Evolutionary conservation across 208 protist genomes (phyloP).

Genomic region (Phytomonas sp.): DNA sequence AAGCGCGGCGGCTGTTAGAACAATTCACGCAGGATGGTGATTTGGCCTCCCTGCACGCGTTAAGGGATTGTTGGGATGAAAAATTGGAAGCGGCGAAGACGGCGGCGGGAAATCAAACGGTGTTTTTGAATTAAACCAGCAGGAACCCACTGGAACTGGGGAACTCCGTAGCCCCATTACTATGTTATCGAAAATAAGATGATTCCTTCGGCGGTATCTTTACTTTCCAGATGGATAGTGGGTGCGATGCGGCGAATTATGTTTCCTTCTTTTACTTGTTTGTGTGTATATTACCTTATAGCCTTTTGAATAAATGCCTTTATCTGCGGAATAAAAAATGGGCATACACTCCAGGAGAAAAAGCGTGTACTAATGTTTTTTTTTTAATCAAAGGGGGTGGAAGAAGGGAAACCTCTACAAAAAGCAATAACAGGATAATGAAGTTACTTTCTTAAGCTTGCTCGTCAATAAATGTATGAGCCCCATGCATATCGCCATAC

Average conservation of each 20-base stretch:
- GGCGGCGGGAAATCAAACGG: conserved; percentile 14
- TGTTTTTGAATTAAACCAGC: background rate
- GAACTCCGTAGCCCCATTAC: background rate
- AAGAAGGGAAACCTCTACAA: background rate
- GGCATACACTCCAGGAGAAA: too few relatives aligned
- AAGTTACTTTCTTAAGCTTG: background rate
- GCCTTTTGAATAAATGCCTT: background rate
- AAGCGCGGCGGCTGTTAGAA: conserved; percentile 27
- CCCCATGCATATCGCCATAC: background rate
- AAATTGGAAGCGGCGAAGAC: conserved; percentile 33
- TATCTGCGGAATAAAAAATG: background rate
- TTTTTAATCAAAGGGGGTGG: too few relatives aligned
- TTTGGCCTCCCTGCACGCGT: conserved; percentile 27
- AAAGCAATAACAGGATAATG: background rate
- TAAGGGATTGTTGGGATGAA: conserved; percentile 31
- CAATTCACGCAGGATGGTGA: conserved; percentile 46
- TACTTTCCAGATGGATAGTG: background rate
- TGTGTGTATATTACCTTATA: background rate
- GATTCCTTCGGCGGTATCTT: background rate
- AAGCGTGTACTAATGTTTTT: too few relatives aligned
- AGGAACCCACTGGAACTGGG: background rate
- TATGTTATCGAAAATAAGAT: background rate
- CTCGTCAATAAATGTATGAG: background rate
- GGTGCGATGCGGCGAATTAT: background rate
- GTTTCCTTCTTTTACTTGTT: background rate